Percentiles rank a stretch among this genome's conserved stretches.
Evolutionary conservation across 208 protist genomes (phyloP).

Genomic region (Trypanosoma mega): DNA sequence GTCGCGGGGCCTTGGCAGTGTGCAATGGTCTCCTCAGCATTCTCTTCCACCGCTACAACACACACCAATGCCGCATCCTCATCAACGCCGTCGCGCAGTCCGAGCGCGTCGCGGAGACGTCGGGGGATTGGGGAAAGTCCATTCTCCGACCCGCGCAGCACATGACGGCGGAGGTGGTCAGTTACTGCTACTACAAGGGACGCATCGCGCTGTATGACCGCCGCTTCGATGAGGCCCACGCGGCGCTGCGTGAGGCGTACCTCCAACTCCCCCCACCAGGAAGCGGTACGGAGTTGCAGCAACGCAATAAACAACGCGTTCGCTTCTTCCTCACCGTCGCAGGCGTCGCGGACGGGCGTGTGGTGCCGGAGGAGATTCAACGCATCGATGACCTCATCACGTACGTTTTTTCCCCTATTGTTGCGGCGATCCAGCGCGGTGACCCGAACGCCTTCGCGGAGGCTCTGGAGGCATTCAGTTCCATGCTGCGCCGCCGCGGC

Average conservation of each 20-base stretch:
- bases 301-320: slow-evolving; percentile 76
- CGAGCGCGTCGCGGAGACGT: slow-evolving; percentile 39
- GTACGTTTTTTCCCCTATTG: slow-evolving; percentile 48
- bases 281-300: slow-evolving; percentile 50
- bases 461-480: slow-evolving; percentile 45
- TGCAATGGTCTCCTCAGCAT: slow-evolving; percentile 81
- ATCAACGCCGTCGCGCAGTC: slow-evolving; percentile 60
- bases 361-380: slow-evolving; percentile 45
- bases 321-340: slow-evolving; percentile 76
- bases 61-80: slow-evolving; percentile 73
- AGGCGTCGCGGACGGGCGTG: slow-evolving; percentile 46
- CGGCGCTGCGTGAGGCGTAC: slow-evolving; percentile 55
- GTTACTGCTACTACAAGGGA: slow-evolving; percentile 78
- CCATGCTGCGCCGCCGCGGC: slow-evolving; percentile 54
- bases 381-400: slow-evolving; percentile 39
- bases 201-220: slow-evolving; percentile 73
- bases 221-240: slow-evolving; percentile 47
- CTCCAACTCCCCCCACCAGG: slow-evolving; percentile 59
- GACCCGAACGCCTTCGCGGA: slow-evolving; percentile 42
- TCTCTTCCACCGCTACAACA: slow-evolving; percentile 79
- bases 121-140: slow-evolving; percentile 40
- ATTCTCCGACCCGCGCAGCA: slow-evolving; percentile 73
- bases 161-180: slow-evolving; percentile 82
- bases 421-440: slow-evolving; percentile 48
- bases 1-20: slow-evolving; percentile 71